Evolutionary conservation across 2,329 filamentous ascomycete species (phyloP), one percentile per base, ranked within the genome.

Genomic region (Curvularia sp.): DNA sequence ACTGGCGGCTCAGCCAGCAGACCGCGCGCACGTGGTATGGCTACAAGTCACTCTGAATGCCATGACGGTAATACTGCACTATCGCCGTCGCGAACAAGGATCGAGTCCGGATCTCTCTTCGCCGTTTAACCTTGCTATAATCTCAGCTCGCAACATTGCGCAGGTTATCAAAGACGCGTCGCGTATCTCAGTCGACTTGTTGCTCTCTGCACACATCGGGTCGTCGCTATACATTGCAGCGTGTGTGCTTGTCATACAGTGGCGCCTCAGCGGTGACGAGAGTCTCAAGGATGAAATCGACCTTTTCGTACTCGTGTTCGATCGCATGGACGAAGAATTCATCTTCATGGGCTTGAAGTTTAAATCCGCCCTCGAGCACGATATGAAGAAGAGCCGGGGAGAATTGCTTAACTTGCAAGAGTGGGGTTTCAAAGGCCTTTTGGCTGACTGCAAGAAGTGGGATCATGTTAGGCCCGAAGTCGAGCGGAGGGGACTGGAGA

Each of bases 361-460:
- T 57, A 69, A 67, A 49, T 27, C 66, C 8, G 70, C 67, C 1
- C 51, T 75, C 3, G 60, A 65, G 49, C 60, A 68, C 36, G 68
- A 73, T 28, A 9, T 69, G 41, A 49, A 65, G 9, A 60, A 56
- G 25, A 64, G 49, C 23, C 53, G 57, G 12, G 59, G 63, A 9
- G 53, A 71, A 4, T 8, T 65, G 5, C 28, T 52, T 3, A 53
- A 30, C 18, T 45, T 74, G 39, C 60, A 59, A 30, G 54, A 67
- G 28, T 45, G 51, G n/a, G 72, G 72, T 1, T 68, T 66, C 25
- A 65, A 51, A 47, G 71, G 70, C 3, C 50, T 74, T 19, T 32
- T 74, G n/a, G 67, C 62, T 1, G 70, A 71, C 30, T 75, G 73
- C 36, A 63, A 66, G 0, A 68, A 68, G 32, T 76, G 71, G 72